These are phyloP conservation scores for Warburgia ugandensis DNA, from an alignment of 164 flowering plant genomes.

Conservation along the genomic window DNA sequence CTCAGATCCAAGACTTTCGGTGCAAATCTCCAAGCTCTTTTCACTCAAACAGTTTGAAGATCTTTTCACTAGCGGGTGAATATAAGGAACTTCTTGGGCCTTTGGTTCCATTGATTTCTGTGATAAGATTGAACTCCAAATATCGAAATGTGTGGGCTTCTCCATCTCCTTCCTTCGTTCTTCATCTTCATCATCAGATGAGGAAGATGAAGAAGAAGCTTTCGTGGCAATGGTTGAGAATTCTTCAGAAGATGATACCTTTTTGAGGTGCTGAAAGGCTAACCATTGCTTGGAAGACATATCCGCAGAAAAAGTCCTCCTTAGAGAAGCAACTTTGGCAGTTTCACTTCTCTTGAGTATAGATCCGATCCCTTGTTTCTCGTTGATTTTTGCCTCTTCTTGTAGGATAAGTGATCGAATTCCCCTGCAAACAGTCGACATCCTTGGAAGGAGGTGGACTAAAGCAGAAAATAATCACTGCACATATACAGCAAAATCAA, in stretches of 20 bases:
- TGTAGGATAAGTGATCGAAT: conserved; percentile 14
- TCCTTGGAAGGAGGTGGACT: conserved; percentile 10
- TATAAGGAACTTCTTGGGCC: conserved; percentile 26
- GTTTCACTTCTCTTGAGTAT: conserved; percentile 30
- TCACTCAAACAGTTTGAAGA: conserved; percentile 42
- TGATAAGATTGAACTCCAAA: conserved; percentile 47
- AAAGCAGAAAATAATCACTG: no score
- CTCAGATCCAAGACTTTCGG: conserved; percentile 91
- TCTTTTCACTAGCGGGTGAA: conserved; percentile 59
- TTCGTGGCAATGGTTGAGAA: conserved; percentile 6
- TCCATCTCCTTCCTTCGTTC: conserved; percentile 11
- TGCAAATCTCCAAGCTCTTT: conserved; percentile 78
- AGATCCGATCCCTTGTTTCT: conserved; percentile 45
- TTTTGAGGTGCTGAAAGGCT: conserved; percentile 28
- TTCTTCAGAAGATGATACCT: conserved; percentile 27
- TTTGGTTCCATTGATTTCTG: conserved; percentile 18
- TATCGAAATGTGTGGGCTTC: conserved; percentile 19
- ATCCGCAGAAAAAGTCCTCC: conserved; percentile 62
- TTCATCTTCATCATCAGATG: conserved; percentile 7
- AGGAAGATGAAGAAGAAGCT: conserved; percentile 17
- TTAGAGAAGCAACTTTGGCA: conserved; percentile 23
- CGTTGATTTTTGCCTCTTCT: conserved; percentile 13
- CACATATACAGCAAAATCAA: no score
- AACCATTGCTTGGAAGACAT: conserved; percentile 63
- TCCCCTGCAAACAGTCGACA: conserved; percentile 18